phyloP scores from a whole-genome alignment of 129 eudicot species.

The Flaveria sonorensis region DNA sequence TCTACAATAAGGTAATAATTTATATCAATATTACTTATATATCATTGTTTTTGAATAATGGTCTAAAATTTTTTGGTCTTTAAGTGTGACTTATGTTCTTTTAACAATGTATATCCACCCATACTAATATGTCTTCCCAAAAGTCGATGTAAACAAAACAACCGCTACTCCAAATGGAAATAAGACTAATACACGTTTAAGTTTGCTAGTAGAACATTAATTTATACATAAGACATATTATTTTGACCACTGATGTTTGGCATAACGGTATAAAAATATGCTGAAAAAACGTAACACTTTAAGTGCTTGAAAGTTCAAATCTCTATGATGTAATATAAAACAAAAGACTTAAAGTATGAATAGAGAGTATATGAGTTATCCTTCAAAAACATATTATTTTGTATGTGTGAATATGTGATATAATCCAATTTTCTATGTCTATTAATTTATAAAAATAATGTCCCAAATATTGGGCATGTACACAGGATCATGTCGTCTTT shows the following conservation, averaged over 20 bases:
- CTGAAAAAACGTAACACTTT: too few relatives aligned
- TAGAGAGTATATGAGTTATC: too few relatives aligned
- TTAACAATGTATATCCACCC: background rate
- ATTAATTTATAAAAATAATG: constrained; percentile 4
- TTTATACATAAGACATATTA: background rate
- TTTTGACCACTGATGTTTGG: background rate
- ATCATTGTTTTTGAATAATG: too few relatives aligned
- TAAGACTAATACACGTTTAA: background rate
- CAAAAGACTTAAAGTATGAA: too few relatives aligned
- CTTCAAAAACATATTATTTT: background rate
- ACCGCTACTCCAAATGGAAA: background rate
- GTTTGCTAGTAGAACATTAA: background rate
- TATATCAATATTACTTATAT: too few relatives aligned
- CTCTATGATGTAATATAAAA: too few relatives aligned
- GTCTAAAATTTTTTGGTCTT: too few relatives aligned
- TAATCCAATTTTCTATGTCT: constrained; percentile 12
- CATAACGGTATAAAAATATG: too few relatives aligned
- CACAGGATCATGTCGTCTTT: constrained; percentile 36
- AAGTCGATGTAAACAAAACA: background rate
- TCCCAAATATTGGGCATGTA: constrained; percentile 29
- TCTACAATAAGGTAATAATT: too few relatives aligned
- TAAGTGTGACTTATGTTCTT: too few relatives aligned
- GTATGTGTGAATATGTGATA: background rate
- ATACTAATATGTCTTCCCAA: background rate
- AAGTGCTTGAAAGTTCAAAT: too few relatives aligned